These are phyloP conservation scores for Neocallimastix lanati DNA, from an alignment of 192 early-diverging fungal species.

Conservation along the genomic window DNA sequence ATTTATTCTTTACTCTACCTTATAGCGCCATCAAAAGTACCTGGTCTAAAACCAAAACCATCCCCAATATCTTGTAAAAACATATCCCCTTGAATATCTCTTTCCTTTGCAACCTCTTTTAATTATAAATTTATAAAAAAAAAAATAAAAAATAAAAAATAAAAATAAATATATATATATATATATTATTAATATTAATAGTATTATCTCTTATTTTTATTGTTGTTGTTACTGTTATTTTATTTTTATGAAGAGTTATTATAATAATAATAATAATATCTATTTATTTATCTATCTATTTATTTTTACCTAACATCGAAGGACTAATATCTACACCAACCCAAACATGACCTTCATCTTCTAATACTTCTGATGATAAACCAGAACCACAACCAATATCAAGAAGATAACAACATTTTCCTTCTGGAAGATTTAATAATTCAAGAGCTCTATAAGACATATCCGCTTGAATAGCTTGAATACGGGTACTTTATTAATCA, in stretches of 20 bases:
- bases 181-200: no score
- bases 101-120: conserved; percentile 67
- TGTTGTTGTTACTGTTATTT: no score
- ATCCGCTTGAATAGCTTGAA: conserved; percentile 80
- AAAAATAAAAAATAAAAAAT: no score
- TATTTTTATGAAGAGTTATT: no score
- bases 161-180: no score
- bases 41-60: conserved; percentile 80
- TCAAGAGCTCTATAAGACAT: conserved; percentile 86
- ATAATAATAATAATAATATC: no score
- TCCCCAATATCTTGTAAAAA: conserved; percentile 92
- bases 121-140: no score
- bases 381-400: conserved; percentile 98
- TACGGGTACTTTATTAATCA: conserved; percentile 74
- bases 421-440: conserved; percentile 62
- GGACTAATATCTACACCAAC: conserved; percentile 90
- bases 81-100: conserved; percentile 86
- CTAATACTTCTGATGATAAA: conserved; percentile 80
- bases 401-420: conserved; percentile 53
- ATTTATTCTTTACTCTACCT: no score
- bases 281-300: no score
- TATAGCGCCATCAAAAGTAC: conserved; percentile 90
- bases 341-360: conserved; percentile 92
- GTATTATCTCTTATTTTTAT: no score
- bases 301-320: conserved; percentile 68